Conservation (phyloP, 192 early-diverging fungal genomes). For the Rhizophagus prolifer region DNA sequence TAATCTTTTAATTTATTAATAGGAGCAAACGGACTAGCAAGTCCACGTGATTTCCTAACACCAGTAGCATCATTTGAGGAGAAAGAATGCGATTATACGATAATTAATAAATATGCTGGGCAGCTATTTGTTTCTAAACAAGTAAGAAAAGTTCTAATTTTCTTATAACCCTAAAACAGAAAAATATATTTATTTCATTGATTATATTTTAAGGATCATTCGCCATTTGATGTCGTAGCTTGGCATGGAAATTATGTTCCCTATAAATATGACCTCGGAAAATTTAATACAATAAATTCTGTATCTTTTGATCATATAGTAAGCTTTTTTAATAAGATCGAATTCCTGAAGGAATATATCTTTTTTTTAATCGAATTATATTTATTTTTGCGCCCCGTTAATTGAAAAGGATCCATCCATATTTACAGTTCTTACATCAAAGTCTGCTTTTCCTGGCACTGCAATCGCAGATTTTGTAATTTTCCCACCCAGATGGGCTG, state of each 20-base stretch:
- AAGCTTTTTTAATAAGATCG: slow-evolving; percentile 20
- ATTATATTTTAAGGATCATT: slow-evolving; percentile 57
- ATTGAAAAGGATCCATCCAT: slow-evolving; percentile 87
- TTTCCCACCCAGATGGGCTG: slow-evolving; percentile 94
- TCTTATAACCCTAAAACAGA: background rate
- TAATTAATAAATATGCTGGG: slow-evolving; percentile 85
- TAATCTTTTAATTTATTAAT: background rate
- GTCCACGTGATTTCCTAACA: slow-evolving; percentile 90
- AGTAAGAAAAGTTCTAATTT: background rate
- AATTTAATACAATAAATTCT: slow-evolving; percentile 84
- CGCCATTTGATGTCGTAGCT: slow-evolving; percentile 93
- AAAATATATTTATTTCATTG: slow-evolving; percentile 4
- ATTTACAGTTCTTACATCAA: slow-evolving; percentile 92
- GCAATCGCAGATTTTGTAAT: slow-evolving; percentile 95
- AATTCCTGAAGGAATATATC: slow-evolving; percentile 16
- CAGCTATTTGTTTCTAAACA: slow-evolving; percentile 68
- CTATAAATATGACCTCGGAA: slow-evolving; percentile 86
- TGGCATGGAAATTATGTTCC: slow-evolving; percentile 99
- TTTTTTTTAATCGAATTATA: background rate
- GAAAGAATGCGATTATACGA: slow-evolving; percentile 42
- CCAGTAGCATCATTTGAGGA: slow-evolving; percentile 76
- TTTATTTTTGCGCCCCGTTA: background rate
- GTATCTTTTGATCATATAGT: slow-evolving; percentile 89
- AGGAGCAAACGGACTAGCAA: slow-evolving; percentile 92
- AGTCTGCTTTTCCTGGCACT: slow-evolving; percentile 80